phyloP scores from a whole-genome alignment of 202 grass and related monocot genomes.

The Bolboschoenoplectus hybrid region DNA sequence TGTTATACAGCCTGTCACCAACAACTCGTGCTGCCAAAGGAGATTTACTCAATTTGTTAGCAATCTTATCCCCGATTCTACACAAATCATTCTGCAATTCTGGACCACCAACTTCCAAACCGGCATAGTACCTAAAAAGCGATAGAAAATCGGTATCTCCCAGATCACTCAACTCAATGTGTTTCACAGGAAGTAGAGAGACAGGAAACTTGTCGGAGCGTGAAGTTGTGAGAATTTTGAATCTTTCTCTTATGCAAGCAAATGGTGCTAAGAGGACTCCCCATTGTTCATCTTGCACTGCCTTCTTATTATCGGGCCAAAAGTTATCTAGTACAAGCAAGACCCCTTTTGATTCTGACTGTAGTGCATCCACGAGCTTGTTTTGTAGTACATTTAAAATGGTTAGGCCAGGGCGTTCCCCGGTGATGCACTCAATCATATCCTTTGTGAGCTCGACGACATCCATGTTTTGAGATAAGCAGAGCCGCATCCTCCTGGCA shows the following conservation, averaged over 20 bases:
- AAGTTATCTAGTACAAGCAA: conserved; percentile 43
- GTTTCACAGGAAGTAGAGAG: not conserved
- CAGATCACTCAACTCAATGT: not conserved
- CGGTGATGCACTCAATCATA: conserved; percentile 31
- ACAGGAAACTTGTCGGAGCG: not conserved
- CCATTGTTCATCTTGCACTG: not conserved
- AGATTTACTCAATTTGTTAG: not conserved
- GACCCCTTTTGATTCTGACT: not conserved
- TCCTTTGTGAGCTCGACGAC: conserved; percentile 29
- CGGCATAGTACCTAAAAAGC: conserved; percentile 23
- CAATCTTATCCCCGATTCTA: conserved; percentile 10
- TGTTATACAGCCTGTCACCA: not conserved
- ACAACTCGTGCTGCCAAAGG: conserved; percentile 25
- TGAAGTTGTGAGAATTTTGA: conserved; percentile 12
- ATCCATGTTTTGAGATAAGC: conserved; percentile 41
- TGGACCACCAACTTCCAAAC: not conserved
- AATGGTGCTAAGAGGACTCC: conserved; percentile 29
- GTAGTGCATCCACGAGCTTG: not conserved
- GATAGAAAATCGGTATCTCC: not conserved
- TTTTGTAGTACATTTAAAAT: conserved; percentile 31
- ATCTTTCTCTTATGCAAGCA: not conserved
- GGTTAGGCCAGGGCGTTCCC: not conserved
- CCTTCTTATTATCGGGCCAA: not conserved
- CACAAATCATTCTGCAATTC: not conserved
- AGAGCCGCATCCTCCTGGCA: conserved; percentile 43